phyloP scores from a whole-genome alignment of 805 yeast species.

The Candida cerambycidarum region DNA sequence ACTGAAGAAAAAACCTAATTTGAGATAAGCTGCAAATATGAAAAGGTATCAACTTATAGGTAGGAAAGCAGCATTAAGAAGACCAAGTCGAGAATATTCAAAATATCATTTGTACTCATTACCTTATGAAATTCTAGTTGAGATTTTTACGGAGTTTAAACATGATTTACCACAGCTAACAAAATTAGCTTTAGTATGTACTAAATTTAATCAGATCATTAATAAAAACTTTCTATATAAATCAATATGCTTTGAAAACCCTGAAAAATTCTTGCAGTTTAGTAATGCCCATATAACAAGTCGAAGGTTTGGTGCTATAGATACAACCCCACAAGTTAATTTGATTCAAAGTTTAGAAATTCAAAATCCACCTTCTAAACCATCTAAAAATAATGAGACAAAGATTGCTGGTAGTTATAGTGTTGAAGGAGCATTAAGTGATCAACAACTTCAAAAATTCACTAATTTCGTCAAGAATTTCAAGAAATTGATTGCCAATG shows the following conservation, averaged over 20 bases:
- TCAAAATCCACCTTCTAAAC: constrained; percentile 33
- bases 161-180: constrained; percentile 22
- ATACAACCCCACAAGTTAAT: constrained; percentile 31
- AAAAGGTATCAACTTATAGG: constrained; percentile 45
- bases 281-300: constrained; percentile 28
- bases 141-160: constrained; percentile 29
- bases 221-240: constrained; percentile 39
- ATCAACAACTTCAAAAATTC: constrained; percentile 19
- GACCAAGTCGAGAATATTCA: constrained; percentile 23
- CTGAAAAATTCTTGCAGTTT: constrained; percentile 34
- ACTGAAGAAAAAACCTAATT: not conserved
- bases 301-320: constrained; percentile 20
- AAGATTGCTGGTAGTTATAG: constrained; percentile 39
- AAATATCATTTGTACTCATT: constrained; percentile 35
- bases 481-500: constrained; percentile 24
- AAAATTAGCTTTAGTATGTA: constrained; percentile 33
- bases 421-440: constrained; percentile 23
- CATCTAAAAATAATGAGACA: constrained; percentile 21
- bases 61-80: constrained; percentile 23
- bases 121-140: constrained; percentile 44
- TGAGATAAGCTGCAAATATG: constrained; percentile 22
- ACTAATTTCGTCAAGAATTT: constrained; percentile 29
- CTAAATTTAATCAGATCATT: constrained; percentile 34
- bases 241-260: constrained; percentile 24
- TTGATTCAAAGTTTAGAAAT: constrained; percentile 28